A percentile compares a stretch with the other conserved stretches of the same genome.
Conservation (phyloP, 2,329 filamentous ascomycete genomes). For the Pseudovirgaria hyperparasitica region DNA sequence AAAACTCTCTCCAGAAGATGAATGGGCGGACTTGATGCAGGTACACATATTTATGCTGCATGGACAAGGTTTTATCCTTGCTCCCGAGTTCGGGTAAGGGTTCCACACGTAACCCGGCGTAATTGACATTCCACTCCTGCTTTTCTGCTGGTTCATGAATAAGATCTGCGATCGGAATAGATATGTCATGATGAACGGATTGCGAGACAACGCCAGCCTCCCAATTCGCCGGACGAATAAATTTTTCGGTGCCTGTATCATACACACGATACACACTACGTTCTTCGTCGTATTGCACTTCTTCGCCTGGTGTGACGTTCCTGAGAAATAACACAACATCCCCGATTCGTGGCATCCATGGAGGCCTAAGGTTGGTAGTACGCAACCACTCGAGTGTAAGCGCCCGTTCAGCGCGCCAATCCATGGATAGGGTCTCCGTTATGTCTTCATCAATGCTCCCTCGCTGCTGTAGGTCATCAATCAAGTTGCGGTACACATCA, state of each 20-base stretch:
- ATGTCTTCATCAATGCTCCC: slow-evolving; percentile 32
- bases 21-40: slow-evolving; percentile 44
- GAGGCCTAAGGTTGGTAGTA: slow-evolving; percentile 29
- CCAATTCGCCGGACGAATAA: slow-evolving; percentile 35
- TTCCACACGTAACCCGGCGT: slow-evolving; percentile 45
- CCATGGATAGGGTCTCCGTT: slow-evolving; percentile 37
- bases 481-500: slow-evolving; percentile 38
- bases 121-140: slow-evolving; percentile 31
- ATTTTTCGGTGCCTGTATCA: slow-evolving; percentile 10
- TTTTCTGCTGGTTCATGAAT: slow-evolving; percentile 32
- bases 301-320: slow-evolving; percentile 14
- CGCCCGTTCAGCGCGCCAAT: slow-evolving; percentile 41
- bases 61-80: slow-evolving; percentile 36
- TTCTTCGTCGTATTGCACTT: slow-evolving; percentile 15
- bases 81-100: slow-evolving; percentile 40
- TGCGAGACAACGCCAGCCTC: slow-evolving; percentile 45
- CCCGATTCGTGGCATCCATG: slow-evolving; percentile 41
- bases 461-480: slow-evolving; percentile 34
- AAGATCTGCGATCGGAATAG: no score
- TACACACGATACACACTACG: slow-evolving; percentile 14
- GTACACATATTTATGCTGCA: slow-evolving; percentile 42
- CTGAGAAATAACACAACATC: slow-evolving; percentile 44
- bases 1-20: slow-evolving; percentile 37
- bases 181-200: no score
- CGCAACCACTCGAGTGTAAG: slow-evolving; percentile 29